These are phyloP conservation scores for Aureobasidium sp. DNA, from an alignment of 2,329 filamentous ascomycete genomes.

Conservation along the genomic window DNA sequence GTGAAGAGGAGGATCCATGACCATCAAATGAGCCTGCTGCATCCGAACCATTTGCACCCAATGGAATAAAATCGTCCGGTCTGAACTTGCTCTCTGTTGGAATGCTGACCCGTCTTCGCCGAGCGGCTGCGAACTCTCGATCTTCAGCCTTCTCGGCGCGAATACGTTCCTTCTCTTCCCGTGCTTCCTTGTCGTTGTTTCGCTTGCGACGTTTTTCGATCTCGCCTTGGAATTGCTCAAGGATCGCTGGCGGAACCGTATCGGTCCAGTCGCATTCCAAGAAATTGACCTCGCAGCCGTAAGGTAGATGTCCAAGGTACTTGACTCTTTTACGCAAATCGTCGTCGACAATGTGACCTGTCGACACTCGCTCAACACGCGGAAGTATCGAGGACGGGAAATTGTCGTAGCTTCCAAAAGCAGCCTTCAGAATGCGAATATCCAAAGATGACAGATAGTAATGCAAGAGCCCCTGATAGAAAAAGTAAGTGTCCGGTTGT, in stretches of 20 bases:
- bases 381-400: constrained; percentile 84
- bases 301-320: constrained; percentile 77
- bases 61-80: constrained; percentile 37
- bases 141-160: constrained; percentile 75
- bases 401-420: constrained; percentile 71
- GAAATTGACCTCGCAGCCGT: constrained; percentile 85
- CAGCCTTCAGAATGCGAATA: constrained; percentile 83
- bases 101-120: constrained; percentile 51
- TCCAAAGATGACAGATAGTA: constrained; percentile 86
- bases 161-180: constrained; percentile 77
- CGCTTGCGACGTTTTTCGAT: constrained; percentile 67
- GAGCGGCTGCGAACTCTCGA: constrained; percentile 57
- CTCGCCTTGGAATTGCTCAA: constrained; percentile 69
- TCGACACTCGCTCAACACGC: constrained; percentile 80
- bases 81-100: constrained; percentile 41
- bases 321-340: constrained; percentile 74
- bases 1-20: constrained; percentile 34
- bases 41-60: constrained; percentile 23
- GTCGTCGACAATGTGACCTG: constrained; percentile 80
- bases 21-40: constrained; percentile 22
- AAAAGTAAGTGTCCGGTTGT: constrained; percentile 59
- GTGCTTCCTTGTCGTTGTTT: constrained; percentile 72
- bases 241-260: constrained; percentile 64
- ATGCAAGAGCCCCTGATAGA: constrained; percentile 80
- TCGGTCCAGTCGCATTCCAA: constrained; percentile 94